Conservation (phyloP, 2,329 filamentous ascomycete genomes). For the Colletotrichum eremochloae region DNA sequence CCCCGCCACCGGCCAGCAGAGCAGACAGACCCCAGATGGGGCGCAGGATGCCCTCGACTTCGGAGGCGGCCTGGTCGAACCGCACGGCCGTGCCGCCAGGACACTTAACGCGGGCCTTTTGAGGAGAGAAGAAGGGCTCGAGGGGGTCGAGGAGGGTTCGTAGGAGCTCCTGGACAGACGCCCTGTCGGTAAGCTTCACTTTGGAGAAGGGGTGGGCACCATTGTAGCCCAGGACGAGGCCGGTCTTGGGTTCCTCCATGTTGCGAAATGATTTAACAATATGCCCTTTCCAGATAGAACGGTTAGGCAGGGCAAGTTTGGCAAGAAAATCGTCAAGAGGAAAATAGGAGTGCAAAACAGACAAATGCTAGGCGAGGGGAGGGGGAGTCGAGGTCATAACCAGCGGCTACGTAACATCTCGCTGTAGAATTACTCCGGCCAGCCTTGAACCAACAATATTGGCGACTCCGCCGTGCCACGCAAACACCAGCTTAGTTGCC, state of each 20-base stretch:
- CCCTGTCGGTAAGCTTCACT: slow-evolving; percentile 63
- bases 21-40: slow-evolving; percentile 82
- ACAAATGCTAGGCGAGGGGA: not conserved
- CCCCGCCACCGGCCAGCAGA: slow-evolving; percentile 75
- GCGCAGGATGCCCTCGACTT: slow-evolving; percentile 81
- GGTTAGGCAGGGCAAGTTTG: not conserved
- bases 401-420: slow-evolving; percentile 28
- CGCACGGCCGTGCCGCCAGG: slow-evolving; percentile 79
- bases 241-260: slow-evolving; percentile 40
- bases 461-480: slow-evolving; percentile 17
- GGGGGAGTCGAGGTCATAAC: slow-evolving; percentile 4
- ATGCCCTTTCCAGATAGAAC: not conserved
- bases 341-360: not conserved
- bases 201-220: slow-evolving; percentile 68
- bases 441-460: slow-evolving; percentile 5
- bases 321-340: not conserved
- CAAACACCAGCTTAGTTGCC: not conserved
- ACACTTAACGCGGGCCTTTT: slow-evolving; percentile 74
- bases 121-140: slow-evolving; percentile 77
- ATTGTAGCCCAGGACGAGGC: slow-evolving; percentile 63
- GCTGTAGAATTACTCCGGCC: slow-evolving; percentile 37
- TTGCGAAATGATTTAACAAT: not conserved
- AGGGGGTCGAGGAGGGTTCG: slow-evolving; percentile 77
- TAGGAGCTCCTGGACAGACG: slow-evolving; percentile 72
- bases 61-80: slow-evolving; percentile 82